These are phyloP conservation scores for Mucor irregularis DNA, from an alignment of 371 early-diverging fungal species.

Conservation along the genomic window DNA sequence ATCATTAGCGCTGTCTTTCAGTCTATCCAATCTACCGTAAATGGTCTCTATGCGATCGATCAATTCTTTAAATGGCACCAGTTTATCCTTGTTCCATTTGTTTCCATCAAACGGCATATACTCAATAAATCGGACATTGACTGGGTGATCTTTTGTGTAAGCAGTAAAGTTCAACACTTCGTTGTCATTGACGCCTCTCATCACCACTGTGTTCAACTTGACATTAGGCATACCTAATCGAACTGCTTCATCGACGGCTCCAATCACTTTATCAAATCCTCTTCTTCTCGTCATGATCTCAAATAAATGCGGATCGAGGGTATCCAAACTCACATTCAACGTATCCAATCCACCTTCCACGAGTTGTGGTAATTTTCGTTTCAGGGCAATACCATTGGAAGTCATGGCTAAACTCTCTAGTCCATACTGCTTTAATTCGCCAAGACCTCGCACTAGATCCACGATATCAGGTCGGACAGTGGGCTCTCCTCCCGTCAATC, in stretches of 20 bases:
- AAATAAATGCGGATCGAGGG: conserved; percentile 83
- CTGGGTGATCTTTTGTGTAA: conserved; percentile 70
- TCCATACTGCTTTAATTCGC: conserved; percentile 70
- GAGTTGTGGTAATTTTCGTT: conserved; percentile 75
- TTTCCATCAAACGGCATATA: conserved; percentile 98
- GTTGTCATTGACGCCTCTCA: conserved; percentile 81
- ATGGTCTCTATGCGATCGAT: conserved; percentile 54
- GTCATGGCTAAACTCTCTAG: conserved; percentile 87
- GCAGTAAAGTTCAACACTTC: conserved; percentile 85
- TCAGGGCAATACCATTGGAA: conserved; percentile 89
- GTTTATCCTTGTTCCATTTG: conserved; percentile 80
- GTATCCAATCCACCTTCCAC: conserved; percentile 79
- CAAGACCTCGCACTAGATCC: conserved; percentile 76
- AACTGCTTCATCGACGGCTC: conserved; percentile 71
- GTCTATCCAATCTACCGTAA: conserved; percentile 63
- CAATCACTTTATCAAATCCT: conserved; percentile 78
- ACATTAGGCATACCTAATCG: conserved; percentile 66
- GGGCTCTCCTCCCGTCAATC: conserved; percentile 95
- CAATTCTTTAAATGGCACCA: conserved; percentile 83
- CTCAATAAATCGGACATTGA: conserved; percentile 92
- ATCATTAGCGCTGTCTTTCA: conserved; percentile 79
- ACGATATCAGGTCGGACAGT: conserved; percentile 90
- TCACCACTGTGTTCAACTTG: conserved; percentile 91
- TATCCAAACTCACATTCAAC: conserved; percentile 90
- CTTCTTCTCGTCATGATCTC: conserved; percentile 86